phyloP scores from a whole-genome alignment of 1,284 basidiomycete species.

The Rhodotorula sp. region DNA sequence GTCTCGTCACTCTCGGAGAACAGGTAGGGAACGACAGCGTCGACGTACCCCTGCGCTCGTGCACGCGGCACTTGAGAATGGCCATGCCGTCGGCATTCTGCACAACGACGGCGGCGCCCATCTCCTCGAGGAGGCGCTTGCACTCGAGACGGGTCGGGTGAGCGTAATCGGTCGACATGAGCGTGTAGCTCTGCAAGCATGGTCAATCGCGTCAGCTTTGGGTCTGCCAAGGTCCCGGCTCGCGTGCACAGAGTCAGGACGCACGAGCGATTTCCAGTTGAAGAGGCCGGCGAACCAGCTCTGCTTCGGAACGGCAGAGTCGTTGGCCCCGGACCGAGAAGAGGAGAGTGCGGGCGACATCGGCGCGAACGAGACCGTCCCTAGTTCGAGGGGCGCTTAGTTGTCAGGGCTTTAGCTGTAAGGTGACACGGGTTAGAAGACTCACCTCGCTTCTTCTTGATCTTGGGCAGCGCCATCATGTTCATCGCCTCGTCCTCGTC shows the following conservation, averaged over 20 bases:
- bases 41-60: conserved; percentile 52
- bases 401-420: too few species aligned
- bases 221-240: too few species aligned
- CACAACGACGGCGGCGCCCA: conserved; percentile 66
- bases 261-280: conserved; percentile 63
- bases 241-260: not conserved
- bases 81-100: conserved; percentile 61
- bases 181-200: conserved; percentile 19
- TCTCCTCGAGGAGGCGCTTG: conserved; percentile 62
- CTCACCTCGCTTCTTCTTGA: conserved; percentile 40
- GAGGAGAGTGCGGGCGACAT: conserved; percentile 19
- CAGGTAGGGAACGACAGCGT: not conserved
- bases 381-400: not conserved
- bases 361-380: conserved; percentile 38
- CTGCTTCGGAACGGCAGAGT: conserved; percentile 55
- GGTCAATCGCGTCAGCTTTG: not conserved
- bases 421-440: not conserved
- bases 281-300: conserved; percentile 88
- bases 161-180: conserved; percentile 58
- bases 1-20: not conserved
- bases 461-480: conserved; percentile 13
- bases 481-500: conserved; percentile 26
- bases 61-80: conserved; percentile 64
- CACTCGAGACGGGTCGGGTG: conserved; percentile 64
- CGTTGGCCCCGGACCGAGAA: conserved; percentile 17